These are phyloP conservation scores for Brassica hybrid DNA, from an alignment of 441 rosid genomes.

Conservation along the genomic window DNA sequence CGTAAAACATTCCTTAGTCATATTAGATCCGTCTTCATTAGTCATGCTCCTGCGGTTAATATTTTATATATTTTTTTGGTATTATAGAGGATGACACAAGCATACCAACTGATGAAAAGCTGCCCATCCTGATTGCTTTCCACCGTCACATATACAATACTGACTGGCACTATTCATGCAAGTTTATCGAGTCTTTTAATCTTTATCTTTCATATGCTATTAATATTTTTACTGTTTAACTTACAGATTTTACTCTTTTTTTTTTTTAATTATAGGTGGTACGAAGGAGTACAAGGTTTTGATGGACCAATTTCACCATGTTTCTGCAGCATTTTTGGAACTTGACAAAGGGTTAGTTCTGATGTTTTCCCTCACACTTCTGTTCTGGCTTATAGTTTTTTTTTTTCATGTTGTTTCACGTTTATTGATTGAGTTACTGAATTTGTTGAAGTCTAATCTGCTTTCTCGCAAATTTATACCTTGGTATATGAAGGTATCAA, in stretches of 20 bases:
- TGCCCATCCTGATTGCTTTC: slow-evolving; percentile 81
- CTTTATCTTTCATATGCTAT: slow-evolving; percentile 1
- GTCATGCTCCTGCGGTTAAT: slow-evolving; percentile 16
- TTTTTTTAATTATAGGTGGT: slow-evolving; percentile 63
- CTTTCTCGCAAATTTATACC: slow-evolving; percentile 9
- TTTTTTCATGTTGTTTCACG: background rate
- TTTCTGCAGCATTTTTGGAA: slow-evolving; percentile 85
- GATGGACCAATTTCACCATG: slow-evolving; percentile 92
- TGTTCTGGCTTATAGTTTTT: background rate
- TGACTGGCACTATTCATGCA: slow-evolving; percentile 92
- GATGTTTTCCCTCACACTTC: background rate
- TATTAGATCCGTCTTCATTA: slow-evolving; percentile 7
- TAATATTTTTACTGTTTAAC: slow-evolving; percentile 20
- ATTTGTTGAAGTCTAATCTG: background rate
- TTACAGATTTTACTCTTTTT: background rate
- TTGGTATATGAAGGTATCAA: slow-evolving; percentile 44
- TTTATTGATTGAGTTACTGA: slow-evolving; percentile 1
- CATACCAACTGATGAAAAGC: slow-evolving; percentile 79
- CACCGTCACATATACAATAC: slow-evolving; percentile 74
- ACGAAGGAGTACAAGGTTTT: slow-evolving; percentile 85
- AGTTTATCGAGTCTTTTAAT: slow-evolving; percentile 46
- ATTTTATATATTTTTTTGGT: slow-evolving; percentile 7
- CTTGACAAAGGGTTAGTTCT: slow-evolving; percentile 72
- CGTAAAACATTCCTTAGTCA: slow-evolving; percentile 5
- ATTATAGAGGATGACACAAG: slow-evolving; percentile 96